Percentiles rank a stretch among this genome's conserved stretches.
Evolutionary conservation across 2,329 filamentous ascomycete species (phyloP).

Genomic region (Fusarium sp.): DNA sequence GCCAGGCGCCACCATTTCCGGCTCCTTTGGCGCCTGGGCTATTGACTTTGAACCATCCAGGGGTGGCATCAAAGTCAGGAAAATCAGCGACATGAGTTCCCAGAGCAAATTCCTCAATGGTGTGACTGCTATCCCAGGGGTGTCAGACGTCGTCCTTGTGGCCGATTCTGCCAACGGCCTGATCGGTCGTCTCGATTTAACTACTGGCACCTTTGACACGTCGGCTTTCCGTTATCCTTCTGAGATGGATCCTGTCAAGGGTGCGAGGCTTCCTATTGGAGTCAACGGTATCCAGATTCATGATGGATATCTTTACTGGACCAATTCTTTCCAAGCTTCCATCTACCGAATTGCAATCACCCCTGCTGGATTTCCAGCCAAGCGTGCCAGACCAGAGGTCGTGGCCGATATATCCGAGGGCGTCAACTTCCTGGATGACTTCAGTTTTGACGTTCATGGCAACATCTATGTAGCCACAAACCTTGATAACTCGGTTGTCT

Average conservation of each 20-base stretch:
- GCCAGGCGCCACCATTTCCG: slow-evolving; percentile 13
- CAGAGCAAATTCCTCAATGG: slow-evolving; percentile 32
- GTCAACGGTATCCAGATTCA: slow-evolving; percentile 39
- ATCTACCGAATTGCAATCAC: slow-evolving; percentile 40
- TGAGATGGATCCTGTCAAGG: slow-evolving; percentile 18
- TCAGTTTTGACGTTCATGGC: slow-evolving; percentile 33
- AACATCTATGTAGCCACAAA: slow-evolving; percentile 44
- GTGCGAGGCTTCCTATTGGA: slow-evolving; percentile 23
- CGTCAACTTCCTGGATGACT: slow-evolving; percentile 42
- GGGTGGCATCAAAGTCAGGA: slow-evolving; percentile 10
- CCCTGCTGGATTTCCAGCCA: slow-evolving; percentile 15
- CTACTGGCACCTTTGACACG: slow-evolving; percentile 20
- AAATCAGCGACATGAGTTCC: slow-evolving; percentile 32
- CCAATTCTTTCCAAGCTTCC: slow-evolving; percentile 28
- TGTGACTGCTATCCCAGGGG: slow-evolving; percentile 19
- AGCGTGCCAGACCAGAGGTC: slow-evolving; percentile 39
- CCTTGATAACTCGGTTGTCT: slow-evolving; percentile 41
- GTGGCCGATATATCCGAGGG: slow-evolving; percentile 31
- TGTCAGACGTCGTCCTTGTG: slow-evolving; percentile 22
- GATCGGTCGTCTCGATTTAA: slow-evolving; percentile 23
- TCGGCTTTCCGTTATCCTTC: slow-evolving; percentile 25
- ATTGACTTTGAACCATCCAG: slow-evolving; percentile 13
- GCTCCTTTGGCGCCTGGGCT: slow-evolving; percentile 32
- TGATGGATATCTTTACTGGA: slow-evolving; percentile 34
- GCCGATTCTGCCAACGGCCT: slow-evolving; percentile 26